Percentiles rank a stretch among this genome's conserved stretches.
Evolutionary conservation across 257 asterid genomes (phyloP).

Genomic region (Striga asiatica): DNA sequence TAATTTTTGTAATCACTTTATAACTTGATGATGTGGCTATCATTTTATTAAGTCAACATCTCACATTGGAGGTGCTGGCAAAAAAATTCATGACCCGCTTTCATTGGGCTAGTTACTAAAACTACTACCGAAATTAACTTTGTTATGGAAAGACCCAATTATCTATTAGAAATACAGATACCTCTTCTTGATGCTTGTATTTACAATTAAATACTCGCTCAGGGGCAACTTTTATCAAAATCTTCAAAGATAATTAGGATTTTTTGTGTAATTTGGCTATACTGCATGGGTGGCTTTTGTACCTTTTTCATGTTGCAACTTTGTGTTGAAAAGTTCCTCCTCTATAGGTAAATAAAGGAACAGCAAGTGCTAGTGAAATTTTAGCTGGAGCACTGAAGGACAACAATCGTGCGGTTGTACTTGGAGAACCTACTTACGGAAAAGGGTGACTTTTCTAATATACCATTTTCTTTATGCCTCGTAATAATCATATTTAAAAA

Average conservation of each 20-base stretch:
- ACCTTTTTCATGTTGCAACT: neutral
- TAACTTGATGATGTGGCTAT: no score
- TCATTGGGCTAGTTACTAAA: neutral
- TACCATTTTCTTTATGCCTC: neutral
- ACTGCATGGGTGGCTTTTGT: no score
- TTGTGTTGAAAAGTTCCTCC: neutral
- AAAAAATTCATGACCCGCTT: no score
- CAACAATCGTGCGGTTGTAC: conserved; percentile 78
- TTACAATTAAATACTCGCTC: neutral
- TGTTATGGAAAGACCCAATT: neutral
- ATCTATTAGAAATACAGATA: neutral
- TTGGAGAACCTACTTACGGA: conserved; percentile 91
- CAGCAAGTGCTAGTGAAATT: conserved; percentile 98
- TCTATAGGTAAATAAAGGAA: conserved; percentile 84
- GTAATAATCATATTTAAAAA: neutral
- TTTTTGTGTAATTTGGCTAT: neutral
- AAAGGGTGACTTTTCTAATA: conserved; percentile 52
- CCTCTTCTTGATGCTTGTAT: neutral
- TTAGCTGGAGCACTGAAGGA: conserved; percentile 94
- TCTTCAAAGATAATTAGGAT: neutral
- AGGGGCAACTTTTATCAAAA: neutral
- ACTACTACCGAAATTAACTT: neutral
- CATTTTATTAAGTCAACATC: no score
- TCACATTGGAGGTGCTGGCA: no score
- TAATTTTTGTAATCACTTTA: no score